Evolutionary conservation across 2,329 filamentous ascomycete genomes (phyloP).

Genomic region (Aschersonia sp.): DNA sequence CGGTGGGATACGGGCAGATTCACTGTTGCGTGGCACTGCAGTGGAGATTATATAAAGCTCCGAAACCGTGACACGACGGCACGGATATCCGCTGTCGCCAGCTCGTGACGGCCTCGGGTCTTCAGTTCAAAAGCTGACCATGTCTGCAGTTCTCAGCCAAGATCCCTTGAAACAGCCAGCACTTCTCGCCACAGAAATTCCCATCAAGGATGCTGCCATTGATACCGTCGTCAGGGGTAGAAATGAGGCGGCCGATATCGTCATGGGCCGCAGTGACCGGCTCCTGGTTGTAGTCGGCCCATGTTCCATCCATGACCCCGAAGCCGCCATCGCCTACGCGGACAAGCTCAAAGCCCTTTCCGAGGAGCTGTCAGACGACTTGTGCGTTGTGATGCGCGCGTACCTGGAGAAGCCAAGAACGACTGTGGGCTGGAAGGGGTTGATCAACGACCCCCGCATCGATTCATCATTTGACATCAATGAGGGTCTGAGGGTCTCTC

Average conservation of each 20-base stretch:
- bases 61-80: no score
- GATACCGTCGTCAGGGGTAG: constrained; percentile 59
- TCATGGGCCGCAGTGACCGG: constrained; percentile 68
- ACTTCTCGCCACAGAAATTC: constrained; percentile 75
- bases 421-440: constrained; percentile 95
- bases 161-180: constrained; percentile 84
- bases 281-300: constrained; percentile 90
- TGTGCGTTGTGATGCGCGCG: constrained; percentile 91
- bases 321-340: constrained; percentile 77
- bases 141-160: constrained; percentile 67
- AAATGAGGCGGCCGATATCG: constrained; percentile 54
- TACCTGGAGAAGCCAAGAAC: constrained; percentile 98
- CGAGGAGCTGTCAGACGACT: constrained; percentile 65
- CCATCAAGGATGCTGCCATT: constrained; percentile 47
- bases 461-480: constrained; percentile 98
- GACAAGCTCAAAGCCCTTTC: constrained; percentile 61
- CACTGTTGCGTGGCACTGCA: not conserved
- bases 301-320: constrained; percentile 94
- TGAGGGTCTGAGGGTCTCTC: constrained; percentile 86
- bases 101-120: not conserved
- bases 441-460: constrained; percentile 98
- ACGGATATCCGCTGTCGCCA: not conserved
- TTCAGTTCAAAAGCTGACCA: constrained; percentile 7
- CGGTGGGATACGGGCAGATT: not conserved
- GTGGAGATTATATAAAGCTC: no score